Conservation (phyloP, 208 protist species). For the Acanthamoeba triangularis region DNA sequence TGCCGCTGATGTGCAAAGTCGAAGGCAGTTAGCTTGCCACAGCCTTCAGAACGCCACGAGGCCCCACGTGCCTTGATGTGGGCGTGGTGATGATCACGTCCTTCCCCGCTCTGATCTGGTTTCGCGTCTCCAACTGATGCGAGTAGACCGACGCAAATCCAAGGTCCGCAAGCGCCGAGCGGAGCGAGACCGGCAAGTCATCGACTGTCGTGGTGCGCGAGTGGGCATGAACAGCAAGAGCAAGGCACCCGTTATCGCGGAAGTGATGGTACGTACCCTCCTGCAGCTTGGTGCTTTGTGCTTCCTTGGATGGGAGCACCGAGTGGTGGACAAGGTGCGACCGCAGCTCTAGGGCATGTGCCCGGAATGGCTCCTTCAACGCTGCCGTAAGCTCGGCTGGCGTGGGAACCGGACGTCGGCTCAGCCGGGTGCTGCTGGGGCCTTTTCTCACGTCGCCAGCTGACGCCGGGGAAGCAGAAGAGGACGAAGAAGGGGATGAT, state of each 20-base stretch:
- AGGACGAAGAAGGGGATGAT: neutral
- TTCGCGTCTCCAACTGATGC: slow-evolving; percentile 18
- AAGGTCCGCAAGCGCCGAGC: neutral
- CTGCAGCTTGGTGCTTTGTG: neutral
- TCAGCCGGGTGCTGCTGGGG: neutral
- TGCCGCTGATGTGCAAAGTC: neutral
- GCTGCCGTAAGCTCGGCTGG: neutral
- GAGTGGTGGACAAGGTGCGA: neutral
- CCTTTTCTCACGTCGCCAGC: too few relatives aligned
- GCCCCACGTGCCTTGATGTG: neutral
- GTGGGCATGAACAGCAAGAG: neutral
- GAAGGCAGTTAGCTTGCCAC: neutral
- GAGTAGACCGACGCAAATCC: neutral
- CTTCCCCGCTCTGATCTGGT: neutral
- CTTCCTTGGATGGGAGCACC: neutral
- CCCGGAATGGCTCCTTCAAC: neutral
- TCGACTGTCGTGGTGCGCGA: neutral
- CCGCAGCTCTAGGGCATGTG: neutral
- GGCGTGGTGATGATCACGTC: slow-evolving; percentile 56
- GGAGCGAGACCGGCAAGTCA: neutral
- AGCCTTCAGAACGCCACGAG: neutral
- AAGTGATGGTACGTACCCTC: neutral
- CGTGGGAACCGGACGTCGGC: too few relatives aligned
- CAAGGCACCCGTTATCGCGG: neutral
- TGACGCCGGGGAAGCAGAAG: neutral